Evolutionary conservation across 805 yeast genomes (phyloP).

Genomic region (Blastobotrys mokoenaii): DNA sequence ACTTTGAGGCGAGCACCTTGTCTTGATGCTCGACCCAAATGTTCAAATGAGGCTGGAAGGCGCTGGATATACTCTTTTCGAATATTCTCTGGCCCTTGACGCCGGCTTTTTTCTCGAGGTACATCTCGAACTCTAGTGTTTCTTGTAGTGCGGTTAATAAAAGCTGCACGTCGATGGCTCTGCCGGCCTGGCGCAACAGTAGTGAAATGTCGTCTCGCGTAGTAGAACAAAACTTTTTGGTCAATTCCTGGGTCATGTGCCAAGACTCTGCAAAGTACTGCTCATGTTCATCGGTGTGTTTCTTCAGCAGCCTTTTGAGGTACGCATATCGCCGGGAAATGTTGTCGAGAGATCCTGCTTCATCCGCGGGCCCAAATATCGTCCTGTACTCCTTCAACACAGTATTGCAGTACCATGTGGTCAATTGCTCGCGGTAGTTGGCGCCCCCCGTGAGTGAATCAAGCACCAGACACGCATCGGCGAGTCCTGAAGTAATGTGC

Average conservation of each 20-base stretch:
- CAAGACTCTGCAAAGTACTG: conserved; percentile 61
- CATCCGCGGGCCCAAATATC: conserved; percentile 74
- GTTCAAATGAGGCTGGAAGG: conserved; percentile 77
- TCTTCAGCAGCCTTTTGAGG: conserved; percentile 60
- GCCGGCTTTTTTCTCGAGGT: conserved; percentile 39
- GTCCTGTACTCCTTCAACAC: conserved; percentile 65
- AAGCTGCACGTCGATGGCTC: conserved; percentile 48
- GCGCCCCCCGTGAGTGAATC: conserved; percentile 46
- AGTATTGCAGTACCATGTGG: conserved; percentile 63
- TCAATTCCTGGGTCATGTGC: conserved; percentile 57
- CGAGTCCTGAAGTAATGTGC: conserved; percentile 10
- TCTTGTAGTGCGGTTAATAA: conserved; percentile 63
- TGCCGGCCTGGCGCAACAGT: conserved; percentile 38
- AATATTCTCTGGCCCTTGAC: conserved; percentile 20
- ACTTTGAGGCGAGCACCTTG: conserved; percentile 47
- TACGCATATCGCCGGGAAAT: conserved; percentile 72
- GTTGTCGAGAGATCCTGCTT: conserved; percentile 92
- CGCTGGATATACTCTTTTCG: conserved; percentile 43
- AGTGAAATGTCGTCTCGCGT: conserved; percentile 61
- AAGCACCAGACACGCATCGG: conserved; percentile 64
- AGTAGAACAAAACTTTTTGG: conserved; percentile 53
- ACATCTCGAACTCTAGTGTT: conserved; percentile 78
- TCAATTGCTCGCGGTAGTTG: conserved; percentile 49
- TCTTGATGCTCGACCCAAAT: conserved; percentile 88
- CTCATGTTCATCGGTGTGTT: conserved; percentile 44